Evolutionary conservation across 2,329 filamentous ascomycete genomes (phyloP), one percentile per base, ranked within the genome.

Genomic region (Trichoderma koningii): DNA sequence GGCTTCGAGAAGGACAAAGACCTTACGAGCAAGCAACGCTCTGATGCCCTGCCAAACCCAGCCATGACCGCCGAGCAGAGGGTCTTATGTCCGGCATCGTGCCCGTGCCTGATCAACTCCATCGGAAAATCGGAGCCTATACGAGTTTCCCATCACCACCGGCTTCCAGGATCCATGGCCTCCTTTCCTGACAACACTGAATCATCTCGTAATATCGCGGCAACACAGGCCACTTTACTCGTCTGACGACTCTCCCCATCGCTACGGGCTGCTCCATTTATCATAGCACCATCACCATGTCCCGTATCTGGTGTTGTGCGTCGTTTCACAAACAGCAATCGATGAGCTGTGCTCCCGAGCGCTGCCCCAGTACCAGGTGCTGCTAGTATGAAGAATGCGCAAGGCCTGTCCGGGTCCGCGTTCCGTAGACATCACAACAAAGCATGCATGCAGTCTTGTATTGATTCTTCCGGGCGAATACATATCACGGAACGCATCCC

Each of bases 281-380:
- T 50, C 56, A 42, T 51, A 42, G 56, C 17, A 50, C 9, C 30
- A 34, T 51, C 34, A 7, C 26, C 30, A 15, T 28, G n/a, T 48
- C 42, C 30, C 30, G 45, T 41, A 17, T 19, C 5, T 30, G 48
- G 12, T 51, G 30, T 7, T 51, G 34, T 60, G 30, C 34, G 26
- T 42, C 56, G 56, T 60, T 51, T 60, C 56, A 51, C 56, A 7
- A 21, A 47, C 44, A 50, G 5, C 56, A n/a, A 19, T 17, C 9
- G 19, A 47, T 30, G n/a, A 50, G 28, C 19, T 17, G n/a, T n/a
- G 41, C 44, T 60, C 56, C 30, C 41, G 56, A 50, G 26, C 19
- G 44, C 19, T 60, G 28, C 56, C 26, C 5, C 50, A 19, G 5
- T 48, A 19, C n/a, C 45, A 57, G 42, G 17, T 21, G 38, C 17